Evolutionary conservation across 78 protist genomes (phyloP).

Genomic region (Polysphondylium violaceum): DNA sequence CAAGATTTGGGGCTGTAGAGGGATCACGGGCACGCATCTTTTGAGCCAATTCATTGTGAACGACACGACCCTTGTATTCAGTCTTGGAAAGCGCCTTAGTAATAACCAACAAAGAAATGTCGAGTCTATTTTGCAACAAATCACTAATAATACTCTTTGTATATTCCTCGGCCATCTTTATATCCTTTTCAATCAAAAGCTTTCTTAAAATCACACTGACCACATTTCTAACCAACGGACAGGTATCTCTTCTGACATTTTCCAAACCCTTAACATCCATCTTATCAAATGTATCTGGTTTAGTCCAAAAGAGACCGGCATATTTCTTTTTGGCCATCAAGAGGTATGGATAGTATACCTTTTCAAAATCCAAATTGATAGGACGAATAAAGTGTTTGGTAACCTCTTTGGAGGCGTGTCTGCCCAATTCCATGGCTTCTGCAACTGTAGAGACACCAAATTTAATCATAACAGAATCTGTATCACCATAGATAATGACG

Average conservation of each 20-base stretch:
- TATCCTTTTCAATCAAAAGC: slow-evolving; percentile 93
- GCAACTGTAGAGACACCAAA: slow-evolving; percentile 89
- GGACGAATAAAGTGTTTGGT: slow-evolving; percentile 94
- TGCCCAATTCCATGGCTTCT: slow-evolving; percentile 94
- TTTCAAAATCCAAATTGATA: slow-evolving; percentile 98
- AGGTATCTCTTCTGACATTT: slow-evolving; percentile 98
- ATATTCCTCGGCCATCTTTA: slow-evolving; percentile 86
- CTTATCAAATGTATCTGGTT: slow-evolving; percentile 93
- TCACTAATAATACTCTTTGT: slow-evolving; percentile 92
- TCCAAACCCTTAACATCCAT: slow-evolving; percentile 99
- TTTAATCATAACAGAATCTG: slow-evolving; percentile 99
- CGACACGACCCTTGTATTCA: slow-evolving; percentile 84
- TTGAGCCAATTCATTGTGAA: slow-evolving; percentile 99
- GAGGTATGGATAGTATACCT: slow-evolving; percentile 98
- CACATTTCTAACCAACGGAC: slow-evolving; percentile 93
- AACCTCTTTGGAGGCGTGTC: slow-evolving; percentile 94
- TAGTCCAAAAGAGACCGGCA: slow-evolving; percentile 99
- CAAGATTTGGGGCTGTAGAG: slow-evolving; percentile 96
- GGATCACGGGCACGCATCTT: slow-evolving; percentile 97
- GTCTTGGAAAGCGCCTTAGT: slow-evolving; percentile 94
- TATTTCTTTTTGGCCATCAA: slow-evolving; percentile 99
- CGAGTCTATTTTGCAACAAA: slow-evolving; percentile 95
- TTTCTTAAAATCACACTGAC: slow-evolving; percentile 85
- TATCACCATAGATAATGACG: slow-evolving; percentile 98
- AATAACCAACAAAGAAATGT: slow-evolving; percentile 98